phyloP scores from a whole-genome alignment of 768 basidiomycete species.

The Ramaria rubella region DNA sequence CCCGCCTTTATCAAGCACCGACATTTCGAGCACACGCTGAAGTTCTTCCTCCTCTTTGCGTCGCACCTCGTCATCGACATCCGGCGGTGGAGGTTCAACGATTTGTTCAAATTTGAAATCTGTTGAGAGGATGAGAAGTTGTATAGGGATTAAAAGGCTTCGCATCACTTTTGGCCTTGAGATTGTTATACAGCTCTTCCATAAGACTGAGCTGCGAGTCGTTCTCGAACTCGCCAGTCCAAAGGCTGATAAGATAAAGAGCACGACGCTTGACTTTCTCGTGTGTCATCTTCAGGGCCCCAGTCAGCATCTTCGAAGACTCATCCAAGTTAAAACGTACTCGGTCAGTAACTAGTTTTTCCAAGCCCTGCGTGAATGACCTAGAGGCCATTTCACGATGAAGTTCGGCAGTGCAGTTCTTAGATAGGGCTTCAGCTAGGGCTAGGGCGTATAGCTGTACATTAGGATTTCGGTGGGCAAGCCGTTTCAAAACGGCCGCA shows the following conservation, averaged over 20 bases:
- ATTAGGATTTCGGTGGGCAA: constrained; percentile 91
- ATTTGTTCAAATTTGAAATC: constrained; percentile 50
- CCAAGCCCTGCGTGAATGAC: constrained; percentile 85
- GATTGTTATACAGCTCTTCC: constrained; percentile 77
- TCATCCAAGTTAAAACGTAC: constrained; percentile 33
- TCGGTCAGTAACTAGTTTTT: constrained; percentile 82
- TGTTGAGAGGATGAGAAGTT: constrained; percentile 11
- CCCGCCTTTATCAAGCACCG: constrained; percentile 88
- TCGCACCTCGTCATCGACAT: constrained; percentile 72
- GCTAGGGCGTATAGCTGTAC: constrained; percentile 93
- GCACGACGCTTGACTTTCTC: constrained; percentile 81
- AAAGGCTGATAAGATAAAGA: constrained; percentile 65
- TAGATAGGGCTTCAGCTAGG: constrained; percentile 80
- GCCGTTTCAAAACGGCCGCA: constrained; percentile 78
- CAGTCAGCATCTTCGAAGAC: constrained; percentile 14
- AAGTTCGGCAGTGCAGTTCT: constrained; percentile 80
- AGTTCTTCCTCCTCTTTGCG: constrained; percentile 92
- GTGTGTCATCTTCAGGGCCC: constrained; percentile 71
- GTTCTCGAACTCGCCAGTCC: constrained; percentile 79
- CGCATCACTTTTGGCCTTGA: constrained; percentile 74
- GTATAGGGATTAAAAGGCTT: constrained; percentile 10
- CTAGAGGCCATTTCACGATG: constrained; percentile 84
- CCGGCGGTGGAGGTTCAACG: constrained; percentile 57
- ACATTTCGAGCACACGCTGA: constrained; percentile 85
- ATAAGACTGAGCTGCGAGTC: constrained; percentile 81